Percentiles rank a stretch among this genome's conserved stretches.
phyloP scores from a whole-genome alignment of 306 rosid genomes.

The Vigna reflexopilosa region DNA sequence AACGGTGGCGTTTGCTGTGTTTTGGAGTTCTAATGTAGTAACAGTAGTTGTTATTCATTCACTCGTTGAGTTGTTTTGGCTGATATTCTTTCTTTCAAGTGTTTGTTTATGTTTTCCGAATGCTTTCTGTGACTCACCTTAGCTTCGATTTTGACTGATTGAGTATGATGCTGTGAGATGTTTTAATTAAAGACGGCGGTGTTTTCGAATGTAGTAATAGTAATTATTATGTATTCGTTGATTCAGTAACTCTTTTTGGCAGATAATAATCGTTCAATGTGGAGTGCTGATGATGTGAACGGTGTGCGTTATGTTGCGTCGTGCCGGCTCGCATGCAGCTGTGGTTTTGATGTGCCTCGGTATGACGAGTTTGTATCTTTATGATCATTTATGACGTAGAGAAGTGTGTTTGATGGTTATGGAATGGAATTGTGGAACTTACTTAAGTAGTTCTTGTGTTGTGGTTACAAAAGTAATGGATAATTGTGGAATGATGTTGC shows the following conservation, averaged over 20 bases:
- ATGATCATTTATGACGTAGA: not conserved
- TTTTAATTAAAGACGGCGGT: not conserved
- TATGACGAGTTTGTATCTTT: constrained; percentile 39
- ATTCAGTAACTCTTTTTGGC: not conserved
- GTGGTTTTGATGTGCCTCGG: constrained; percentile 65
- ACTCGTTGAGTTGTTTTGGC: not conserved
- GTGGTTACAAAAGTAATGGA: not conserved
- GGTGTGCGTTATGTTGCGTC: constrained; percentile 58
- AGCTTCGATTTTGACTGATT: not conserved
- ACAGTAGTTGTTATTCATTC: not conserved
- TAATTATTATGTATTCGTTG: not conserved
- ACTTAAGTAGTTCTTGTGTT: not conserved
- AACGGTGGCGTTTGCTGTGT: not conserved
- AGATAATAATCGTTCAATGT: constrained; percentile 79
- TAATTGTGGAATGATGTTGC: not conserved
- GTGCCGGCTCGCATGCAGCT: constrained; percentile 59
- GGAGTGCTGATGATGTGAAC: constrained; percentile 70
- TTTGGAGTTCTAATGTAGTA: not conserved
- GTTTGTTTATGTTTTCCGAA: not conserved
- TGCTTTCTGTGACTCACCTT: constrained; percentile 10
- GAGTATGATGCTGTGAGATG: not conserved
- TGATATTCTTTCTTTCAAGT: not conserved
- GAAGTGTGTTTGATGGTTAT: constrained; percentile 16
- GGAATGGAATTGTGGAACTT: constrained; percentile 8
- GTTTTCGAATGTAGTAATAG: not conserved